Conservation (phyloP, 331 rosid genomes). For the Phaseolus coccineus region DNA sequence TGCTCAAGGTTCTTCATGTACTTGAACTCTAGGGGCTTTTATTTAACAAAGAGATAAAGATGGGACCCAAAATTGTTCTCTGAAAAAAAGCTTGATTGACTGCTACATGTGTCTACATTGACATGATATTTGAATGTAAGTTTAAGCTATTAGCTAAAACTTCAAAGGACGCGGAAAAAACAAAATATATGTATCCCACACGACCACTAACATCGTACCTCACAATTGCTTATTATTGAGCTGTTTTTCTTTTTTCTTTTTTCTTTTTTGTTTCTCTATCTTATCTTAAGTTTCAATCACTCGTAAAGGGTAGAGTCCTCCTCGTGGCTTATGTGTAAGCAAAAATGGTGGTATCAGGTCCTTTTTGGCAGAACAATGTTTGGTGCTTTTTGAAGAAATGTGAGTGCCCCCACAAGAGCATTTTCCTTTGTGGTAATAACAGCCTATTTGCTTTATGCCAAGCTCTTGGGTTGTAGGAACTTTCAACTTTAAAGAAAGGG, state of each 20-base stretch:
- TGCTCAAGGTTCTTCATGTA: slow-evolving; percentile 47
- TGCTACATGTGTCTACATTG: slow-evolving; percentile 37
- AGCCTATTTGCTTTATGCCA: slow-evolving; percentile 41
- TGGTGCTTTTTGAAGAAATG: slow-evolving; percentile 46
- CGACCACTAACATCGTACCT: slow-evolving; percentile 55
- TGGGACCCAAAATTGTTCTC: slow-evolving; percentile 61
- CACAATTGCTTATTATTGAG: slow-evolving; percentile 27
- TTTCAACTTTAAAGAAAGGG: slow-evolving; percentile 46
- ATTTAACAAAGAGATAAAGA: slow-evolving; percentile 22
- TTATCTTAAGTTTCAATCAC: slow-evolving; percentile 42
- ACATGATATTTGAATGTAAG: slow-evolving; percentile 49
- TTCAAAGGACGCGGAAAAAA: slow-evolving; percentile 1
- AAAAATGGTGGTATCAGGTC: slow-evolving; percentile 38
- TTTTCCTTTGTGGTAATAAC: slow-evolving; percentile 42
- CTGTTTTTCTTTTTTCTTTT: background rate
- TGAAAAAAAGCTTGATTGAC: slow-evolving; percentile 40
- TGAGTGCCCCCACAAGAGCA: slow-evolving; percentile 49
- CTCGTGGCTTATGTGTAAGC: slow-evolving; percentile 29
- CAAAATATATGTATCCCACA: slow-evolving; percentile 30
- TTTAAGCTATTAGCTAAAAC: slow-evolving; percentile 40
- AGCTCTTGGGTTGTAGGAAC: slow-evolving; percentile 44
- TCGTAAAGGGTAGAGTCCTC: slow-evolving; percentile 12
- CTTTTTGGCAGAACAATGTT: slow-evolving; percentile 37
- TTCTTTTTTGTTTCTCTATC: background rate
- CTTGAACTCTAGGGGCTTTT: slow-evolving; percentile 48